Conservation (phyloP, 2,329 filamentous ascomycete species). For the Trichoderma oligosporum region DNA sequence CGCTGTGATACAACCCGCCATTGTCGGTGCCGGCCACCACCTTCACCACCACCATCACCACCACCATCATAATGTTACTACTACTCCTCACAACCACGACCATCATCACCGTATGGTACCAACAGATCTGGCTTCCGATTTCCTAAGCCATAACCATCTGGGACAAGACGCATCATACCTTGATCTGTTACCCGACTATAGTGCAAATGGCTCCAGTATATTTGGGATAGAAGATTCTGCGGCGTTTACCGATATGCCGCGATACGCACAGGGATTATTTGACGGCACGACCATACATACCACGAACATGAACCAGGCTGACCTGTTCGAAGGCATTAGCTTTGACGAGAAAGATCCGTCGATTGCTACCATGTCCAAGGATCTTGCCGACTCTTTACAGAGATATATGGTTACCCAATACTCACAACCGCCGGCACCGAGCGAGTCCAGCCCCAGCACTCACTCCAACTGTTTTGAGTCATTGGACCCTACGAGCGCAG, state of each 20-base stretch:
- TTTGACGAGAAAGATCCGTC: slow-evolving; percentile 32
- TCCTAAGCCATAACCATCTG: slow-evolving; percentile 33
- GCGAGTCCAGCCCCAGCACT: slow-evolving; percentile 26
- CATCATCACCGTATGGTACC: not conserved
- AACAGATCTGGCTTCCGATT: slow-evolving; percentile 34
- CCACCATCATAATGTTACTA: not conserved
- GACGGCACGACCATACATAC: slow-evolving; percentile 12
- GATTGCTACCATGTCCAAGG: slow-evolving; percentile 29
- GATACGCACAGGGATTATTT: not conserved
- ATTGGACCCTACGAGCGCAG: not conserved
- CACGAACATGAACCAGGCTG: slow-evolving; percentile 26
- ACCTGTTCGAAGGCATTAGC: slow-evolving; percentile 32
- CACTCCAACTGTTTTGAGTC: slow-evolving; percentile 20
- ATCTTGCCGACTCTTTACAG: slow-evolving; percentile 29
- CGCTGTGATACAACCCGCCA: not conserved
- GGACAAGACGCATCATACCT: slow-evolving; percentile 34
- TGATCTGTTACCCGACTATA: slow-evolving; percentile 32
- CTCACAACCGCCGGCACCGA: slow-evolving; percentile 19
- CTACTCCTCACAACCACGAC: not conserved
- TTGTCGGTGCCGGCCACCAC: not conserved
- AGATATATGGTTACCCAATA: slow-evolving; percentile 27
- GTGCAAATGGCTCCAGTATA: slow-evolving; percentile 18
- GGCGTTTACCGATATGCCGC: not conserved
- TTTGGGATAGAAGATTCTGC: slow-evolving; percentile 15
- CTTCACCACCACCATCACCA: not conserved